These are phyloP conservation scores for Trichoderma sp. DNA, from an alignment of 2,329 filamentous ascomycete genomes.

Conservation along the genomic window DNA sequence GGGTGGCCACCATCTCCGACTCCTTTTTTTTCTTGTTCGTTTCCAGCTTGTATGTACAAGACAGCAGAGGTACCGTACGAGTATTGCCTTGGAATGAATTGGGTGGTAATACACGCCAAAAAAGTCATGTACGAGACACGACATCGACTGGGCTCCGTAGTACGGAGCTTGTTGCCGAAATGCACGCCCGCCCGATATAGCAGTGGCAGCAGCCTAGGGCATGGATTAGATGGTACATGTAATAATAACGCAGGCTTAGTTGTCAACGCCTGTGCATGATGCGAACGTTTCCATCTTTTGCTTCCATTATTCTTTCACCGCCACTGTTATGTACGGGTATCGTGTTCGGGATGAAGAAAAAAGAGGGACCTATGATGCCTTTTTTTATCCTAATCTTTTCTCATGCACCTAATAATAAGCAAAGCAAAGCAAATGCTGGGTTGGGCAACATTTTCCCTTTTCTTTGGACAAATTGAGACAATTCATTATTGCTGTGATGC, in stretches of 20 bases:
- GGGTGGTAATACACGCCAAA: neutral
- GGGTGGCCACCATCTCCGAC: neutral
- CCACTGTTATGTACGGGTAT: neutral
- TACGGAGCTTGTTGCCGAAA: neutral
- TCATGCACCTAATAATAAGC: neutral
- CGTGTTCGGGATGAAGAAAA: neutral
- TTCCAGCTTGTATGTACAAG: neutral
- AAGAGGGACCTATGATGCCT: neutral
- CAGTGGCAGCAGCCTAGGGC: neutral
- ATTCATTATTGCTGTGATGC: neutral
- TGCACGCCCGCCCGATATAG: neutral
- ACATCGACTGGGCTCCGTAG: neutral
- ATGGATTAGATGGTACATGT: neutral
- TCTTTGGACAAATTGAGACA: neutral
- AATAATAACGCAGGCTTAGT: constrained; percentile 3
- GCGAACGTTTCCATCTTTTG: neutral
- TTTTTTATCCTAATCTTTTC: neutral
- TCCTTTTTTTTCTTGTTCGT: neutral
- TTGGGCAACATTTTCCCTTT: neutral
- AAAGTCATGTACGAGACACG: neutral
- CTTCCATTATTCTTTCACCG: constrained; percentile 4
- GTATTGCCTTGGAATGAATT: neutral
- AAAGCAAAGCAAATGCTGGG: neutral
- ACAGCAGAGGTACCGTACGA: neutral
- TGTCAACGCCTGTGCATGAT: constrained; percentile 18